Percentiles rank a stretch among this genome's conserved stretches.
Evolutionary conservation across 441 rosid genomes (phyloP).

Genomic region (Melastoma candidum): DNA sequence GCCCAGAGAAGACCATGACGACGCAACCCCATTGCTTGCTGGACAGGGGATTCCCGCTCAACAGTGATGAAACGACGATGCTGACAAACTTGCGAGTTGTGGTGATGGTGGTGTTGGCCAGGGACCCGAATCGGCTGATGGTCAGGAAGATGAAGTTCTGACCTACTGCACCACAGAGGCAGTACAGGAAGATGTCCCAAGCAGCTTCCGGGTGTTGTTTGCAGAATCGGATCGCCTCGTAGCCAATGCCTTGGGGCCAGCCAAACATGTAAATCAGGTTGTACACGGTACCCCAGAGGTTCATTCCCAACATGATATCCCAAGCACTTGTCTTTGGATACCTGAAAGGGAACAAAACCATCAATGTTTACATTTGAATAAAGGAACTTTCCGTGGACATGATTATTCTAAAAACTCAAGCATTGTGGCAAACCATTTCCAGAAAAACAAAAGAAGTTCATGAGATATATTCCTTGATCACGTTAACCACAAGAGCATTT

Average conservation of each 20-base stretch:
- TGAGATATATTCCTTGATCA: too few species aligned
- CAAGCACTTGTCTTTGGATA: constrained; percentile 83
- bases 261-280: constrained; percentile 87
- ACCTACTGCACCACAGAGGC: constrained; percentile 93
- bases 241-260: constrained; percentile 66
- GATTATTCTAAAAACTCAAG: too few species aligned
- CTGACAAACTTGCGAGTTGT: constrained; percentile 91
- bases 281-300: constrained; percentile 89
- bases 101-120: constrained; percentile 88
- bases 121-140: constrained; percentile 83
- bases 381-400: too few species aligned
- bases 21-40: constrained; percentile 92
- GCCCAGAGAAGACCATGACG: constrained; percentile 82
- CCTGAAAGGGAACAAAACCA: constrained; percentile 24
- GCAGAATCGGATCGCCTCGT: constrained; percentile 61
- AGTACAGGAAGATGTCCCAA: constrained; percentile 72
- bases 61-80: constrained; percentile 74
- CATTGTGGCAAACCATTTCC: too few species aligned
- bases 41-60: constrained; percentile 87
- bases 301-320: constrained; percentile 98
- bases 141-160: constrained; percentile 94
- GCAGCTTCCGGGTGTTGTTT: constrained; percentile 85
- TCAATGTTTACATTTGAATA: too few species aligned
- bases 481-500: too few species aligned
- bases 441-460: too few species aligned